These are phyloP conservation scores for Triticum aestivum DNA, from an alignment of 176 grass and related monocot genomes.

Conservation along the genomic window IWGSC_CS_RefSeq_v2.1 NC_057800.1:12013029-12013528, in stretches of 20 bases:
- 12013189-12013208: background rate
- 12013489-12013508: background rate
- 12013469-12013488: no score
- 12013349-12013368: background rate
- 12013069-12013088: background rate
- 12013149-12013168: background rate
- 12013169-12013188: no score
- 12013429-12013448: slow-evolving; percentile 21
- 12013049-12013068: background rate
- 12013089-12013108: no score
- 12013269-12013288: background rate
- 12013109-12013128: no score
- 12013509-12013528: background rate
- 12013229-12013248: no score
- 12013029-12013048: background rate
- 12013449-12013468: background rate
- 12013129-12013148: background rate
- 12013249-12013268: no score
- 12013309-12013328: background rate
- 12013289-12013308: background rate
- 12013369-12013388: background rate
- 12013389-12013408: background rate
- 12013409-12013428: background rate
- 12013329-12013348: background rate
- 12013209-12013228: background rate